phyloP scores from a whole-genome alignment of 2,329 filamentous ascomycete genomes.

The Coniochaeta hoffmannii region DNA sequence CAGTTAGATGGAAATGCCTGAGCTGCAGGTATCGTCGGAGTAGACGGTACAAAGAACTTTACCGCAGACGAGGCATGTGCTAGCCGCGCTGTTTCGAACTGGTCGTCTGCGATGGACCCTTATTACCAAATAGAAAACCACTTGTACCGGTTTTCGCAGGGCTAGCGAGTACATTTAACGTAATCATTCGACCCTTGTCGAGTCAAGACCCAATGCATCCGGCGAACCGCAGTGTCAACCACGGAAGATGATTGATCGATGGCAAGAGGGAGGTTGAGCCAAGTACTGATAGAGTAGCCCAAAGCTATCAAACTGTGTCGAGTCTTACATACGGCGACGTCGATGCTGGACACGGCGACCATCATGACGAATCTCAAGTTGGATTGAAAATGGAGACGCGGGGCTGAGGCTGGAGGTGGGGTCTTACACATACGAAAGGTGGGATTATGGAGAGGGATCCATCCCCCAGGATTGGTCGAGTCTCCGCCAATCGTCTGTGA shows the following conservation, averaged over 20 bases:
- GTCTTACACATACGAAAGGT: not conserved
- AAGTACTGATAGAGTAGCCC: not conserved
- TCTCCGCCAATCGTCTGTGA: not conserved
- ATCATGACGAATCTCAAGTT: not conserved
- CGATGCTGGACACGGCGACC: not conserved
- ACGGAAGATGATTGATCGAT: not conserved
- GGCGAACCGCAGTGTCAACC: not conserved
- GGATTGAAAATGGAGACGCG: not conserved
- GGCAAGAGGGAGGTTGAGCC: not conserved
- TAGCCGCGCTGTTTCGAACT: conserved; percentile 11
- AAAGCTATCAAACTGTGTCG: not conserved
- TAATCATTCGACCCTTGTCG: conserved; percentile 33
- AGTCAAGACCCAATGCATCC: conserved; percentile 16
- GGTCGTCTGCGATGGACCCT: conserved; percentile 15
- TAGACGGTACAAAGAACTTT: conserved; percentile 7
- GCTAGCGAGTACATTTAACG: conserved; percentile 34
- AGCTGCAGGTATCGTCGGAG: conserved; percentile 6
- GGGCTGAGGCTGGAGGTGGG: not conserved
- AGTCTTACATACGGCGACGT: not conserved
- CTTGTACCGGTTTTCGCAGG: conserved; percentile 13
- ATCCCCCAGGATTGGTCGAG: not conserved
- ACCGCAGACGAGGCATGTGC: conserved; percentile 5
- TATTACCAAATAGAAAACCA: conserved; percentile 43
- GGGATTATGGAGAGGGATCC: not conserved
- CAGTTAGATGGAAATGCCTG: no score